Base-by-base conservation (phyloP, 2,329 filamentous ascomycete species). In the Cladophialophora yegresii region DNA sequence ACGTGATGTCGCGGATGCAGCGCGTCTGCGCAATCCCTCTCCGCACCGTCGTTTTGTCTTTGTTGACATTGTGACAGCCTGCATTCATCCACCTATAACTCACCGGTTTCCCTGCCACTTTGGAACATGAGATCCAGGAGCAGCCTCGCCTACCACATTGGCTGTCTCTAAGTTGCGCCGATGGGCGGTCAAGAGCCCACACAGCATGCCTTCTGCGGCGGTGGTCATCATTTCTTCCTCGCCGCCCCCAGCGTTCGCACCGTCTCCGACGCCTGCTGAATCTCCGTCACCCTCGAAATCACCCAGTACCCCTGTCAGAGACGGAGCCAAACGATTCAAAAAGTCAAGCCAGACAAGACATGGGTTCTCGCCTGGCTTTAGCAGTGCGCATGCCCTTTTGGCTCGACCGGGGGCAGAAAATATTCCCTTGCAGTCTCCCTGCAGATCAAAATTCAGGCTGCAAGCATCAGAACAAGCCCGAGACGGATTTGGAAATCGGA, bases 151-250 rank as follows among this genome's bases (percentile, higher is more conserved):
- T 28, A 33, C 28, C 62, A n/a, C 49, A 30, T 63, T 70, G 68
- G 68, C 68, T 57, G 40, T 54, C 57, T 22, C 61, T 23, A 54
- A 22, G 23, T 54, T 50, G 60, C 53, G 54, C 61, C 67, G 61
- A 69, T 69, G 70, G 70, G 62, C 63, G 53, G 43, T 49, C 49
- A 32, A 40, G 23, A 32, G 55, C 49, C 49, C 33, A 13, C 70
- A 72, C 65, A 72, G 71, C 61, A 70, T 73, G 56, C 68, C 74
- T 13, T 73, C 51, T 20, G 32, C 49, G 12, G 58, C 79, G 40
- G 71, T 78, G 58, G 74, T 78, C 61, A 65, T 78, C 61, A 70
- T 80, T 57, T 78, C 77, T 28, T 80, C 78, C 20, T 79, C 79
- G 4, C 77, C 79, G 28, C 73, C 73, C 40, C 71, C 63, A 50